A percentile compares a stretch with the other conserved stretches of the same genome.
phyloP scores from a whole-genome alignment of 345 rosid genomes.

The Lepidium didymum region DNA sequence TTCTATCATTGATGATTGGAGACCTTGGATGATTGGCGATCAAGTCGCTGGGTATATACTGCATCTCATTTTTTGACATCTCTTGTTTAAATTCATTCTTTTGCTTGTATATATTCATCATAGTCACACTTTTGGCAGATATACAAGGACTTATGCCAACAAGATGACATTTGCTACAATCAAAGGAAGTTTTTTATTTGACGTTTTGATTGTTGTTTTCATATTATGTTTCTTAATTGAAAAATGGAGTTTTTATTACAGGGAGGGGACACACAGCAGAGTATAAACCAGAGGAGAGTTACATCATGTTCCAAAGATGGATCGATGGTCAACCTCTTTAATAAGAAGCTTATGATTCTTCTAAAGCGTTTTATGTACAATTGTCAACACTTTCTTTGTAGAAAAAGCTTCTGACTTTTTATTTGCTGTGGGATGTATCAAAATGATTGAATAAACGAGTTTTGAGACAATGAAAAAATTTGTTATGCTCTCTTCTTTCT shows the following conservation, averaged over 20 bases:
- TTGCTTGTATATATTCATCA: neutral
- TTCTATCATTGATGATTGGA: constrained; percentile 54
- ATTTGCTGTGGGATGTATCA: no score
- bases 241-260: constrained; percentile 4
- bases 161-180: constrained; percentile 68
- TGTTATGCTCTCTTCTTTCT: no score
- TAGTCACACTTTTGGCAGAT: constrained; percentile 19
- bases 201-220: neutral
- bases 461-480: no score
- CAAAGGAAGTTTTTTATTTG: constrained; percentile 33
- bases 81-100: neutral
- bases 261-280: constrained; percentile 77
- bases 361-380: no score
- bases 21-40: constrained; percentile 45
- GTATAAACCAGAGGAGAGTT: constrained; percentile 46
- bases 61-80: neutral
- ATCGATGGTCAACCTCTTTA: constrained; percentile 12
- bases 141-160: constrained; percentile 61
- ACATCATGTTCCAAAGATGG: constrained; percentile 39
- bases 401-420: no score
- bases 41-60: constrained; percentile 40
- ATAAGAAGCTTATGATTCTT: no score
- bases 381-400: no score
- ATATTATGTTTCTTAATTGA: neutral
- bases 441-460: no score